Evolutionary conservation across 2,329 filamentous ascomycete species (phyloP).

Genomic region (Akanthomyces uredinophilus): DNA sequence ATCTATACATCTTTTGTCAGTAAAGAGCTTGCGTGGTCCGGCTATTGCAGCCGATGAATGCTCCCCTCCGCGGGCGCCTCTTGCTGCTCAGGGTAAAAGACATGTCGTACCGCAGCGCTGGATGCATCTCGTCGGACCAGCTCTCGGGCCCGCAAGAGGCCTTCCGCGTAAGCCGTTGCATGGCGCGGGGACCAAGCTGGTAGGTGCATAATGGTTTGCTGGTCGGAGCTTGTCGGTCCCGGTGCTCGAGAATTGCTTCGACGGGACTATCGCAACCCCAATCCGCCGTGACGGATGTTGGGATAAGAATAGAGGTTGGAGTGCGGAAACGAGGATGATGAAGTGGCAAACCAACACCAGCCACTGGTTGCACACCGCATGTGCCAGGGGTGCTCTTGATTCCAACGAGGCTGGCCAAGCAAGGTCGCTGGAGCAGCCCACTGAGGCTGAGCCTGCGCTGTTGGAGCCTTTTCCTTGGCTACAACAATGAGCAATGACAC

Average conservation of each 20-base stretch:
- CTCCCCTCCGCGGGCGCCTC: not conserved
- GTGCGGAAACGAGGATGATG: not conserved
- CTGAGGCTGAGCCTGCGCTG: not conserved
- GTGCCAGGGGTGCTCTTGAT: not conserved
- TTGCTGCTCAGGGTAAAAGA: not conserved
- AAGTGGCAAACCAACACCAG: not conserved
- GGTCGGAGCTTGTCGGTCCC: not conserved
- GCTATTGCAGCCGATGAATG: not conserved
- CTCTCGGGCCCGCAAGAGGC: not conserved
- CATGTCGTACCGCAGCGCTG: not conserved
- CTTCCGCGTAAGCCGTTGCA: constrained; percentile 7
- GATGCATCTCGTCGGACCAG: constrained; percentile 2
- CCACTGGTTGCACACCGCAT: not conserved
- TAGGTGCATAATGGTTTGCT: constrained; percentile 1
- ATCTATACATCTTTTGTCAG: not conserved
- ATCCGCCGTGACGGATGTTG: not conserved
- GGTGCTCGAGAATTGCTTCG: not conserved
- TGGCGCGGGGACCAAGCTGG: not conserved
- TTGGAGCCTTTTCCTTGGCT: no score
- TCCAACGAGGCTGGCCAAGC: not conserved
- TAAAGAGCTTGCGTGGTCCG: not conserved
- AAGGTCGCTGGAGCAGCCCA: not conserved
- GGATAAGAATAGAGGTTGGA: not conserved
- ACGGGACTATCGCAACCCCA: not conserved
- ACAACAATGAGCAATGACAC: no score